Percentiles rank a stretch among this genome's conserved stretches.
These are phyloP conservation scores for Leishmania aethiopica DNA, from an alignment of 208 protist species.

Conservation along the genomic window DNA sequence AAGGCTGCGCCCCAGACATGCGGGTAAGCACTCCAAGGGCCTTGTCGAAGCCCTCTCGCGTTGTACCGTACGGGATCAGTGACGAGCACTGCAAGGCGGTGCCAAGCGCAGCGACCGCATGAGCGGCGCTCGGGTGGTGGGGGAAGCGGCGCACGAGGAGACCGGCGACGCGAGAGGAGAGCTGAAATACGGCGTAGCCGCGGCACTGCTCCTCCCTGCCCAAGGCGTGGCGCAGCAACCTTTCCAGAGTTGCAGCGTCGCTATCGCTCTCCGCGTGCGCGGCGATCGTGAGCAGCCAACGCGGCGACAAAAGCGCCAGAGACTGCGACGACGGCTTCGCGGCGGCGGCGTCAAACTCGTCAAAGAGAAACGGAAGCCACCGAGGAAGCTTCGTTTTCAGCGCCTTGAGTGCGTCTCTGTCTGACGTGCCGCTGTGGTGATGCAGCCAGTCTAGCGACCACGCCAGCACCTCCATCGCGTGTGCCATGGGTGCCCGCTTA, in stretches of 20 bases:
- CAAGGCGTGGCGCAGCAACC: constrained; percentile 17
- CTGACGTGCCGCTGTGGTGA: background rate
- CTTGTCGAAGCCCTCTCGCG: constrained; percentile 20
- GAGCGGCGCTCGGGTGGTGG: constrained; percentile 7
- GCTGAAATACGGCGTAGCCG: constrained; percentile 24
- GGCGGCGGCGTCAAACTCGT: background rate
- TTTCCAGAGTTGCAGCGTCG: constrained; percentile 11
- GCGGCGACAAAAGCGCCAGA: constrained; percentile 17
- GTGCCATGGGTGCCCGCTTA: constrained; percentile 12
- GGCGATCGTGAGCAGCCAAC: constrained; percentile 17
- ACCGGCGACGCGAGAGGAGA: constrained; percentile 19
- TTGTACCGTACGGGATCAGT: constrained; percentile 28
- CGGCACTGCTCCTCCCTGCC: background rate
- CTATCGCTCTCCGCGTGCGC: background rate
- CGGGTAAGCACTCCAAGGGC: constrained; percentile 37
- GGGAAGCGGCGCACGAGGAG: constrained; percentile 21
- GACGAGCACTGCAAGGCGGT: constrained; percentile 27
- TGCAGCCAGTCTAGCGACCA: constrained; percentile 30
- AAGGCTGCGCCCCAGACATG: constrained; percentile 61
- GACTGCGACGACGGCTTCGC: background rate
- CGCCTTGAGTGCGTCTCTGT: background rate
- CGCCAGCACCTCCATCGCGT: constrained; percentile 20
- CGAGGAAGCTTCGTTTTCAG: constrained; percentile 13
- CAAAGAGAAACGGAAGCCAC: constrained; percentile 27
- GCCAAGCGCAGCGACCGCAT: constrained; percentile 16